Evolutionary conservation across 2,329 filamentous ascomycete genomes (phyloP).

Genomic region (Sporothrix protearum): DNA sequence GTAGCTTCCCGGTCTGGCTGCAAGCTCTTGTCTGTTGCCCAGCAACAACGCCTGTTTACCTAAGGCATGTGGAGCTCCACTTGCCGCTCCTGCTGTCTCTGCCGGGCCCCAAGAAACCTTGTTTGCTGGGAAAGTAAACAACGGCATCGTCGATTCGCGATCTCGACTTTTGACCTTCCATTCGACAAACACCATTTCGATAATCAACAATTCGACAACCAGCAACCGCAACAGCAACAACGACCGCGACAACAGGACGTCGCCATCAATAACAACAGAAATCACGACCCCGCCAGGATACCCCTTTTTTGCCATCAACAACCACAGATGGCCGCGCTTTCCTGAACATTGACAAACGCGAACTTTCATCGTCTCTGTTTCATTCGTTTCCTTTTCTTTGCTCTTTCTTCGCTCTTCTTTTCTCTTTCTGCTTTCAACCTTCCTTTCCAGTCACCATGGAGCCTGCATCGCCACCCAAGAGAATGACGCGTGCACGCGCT

Average conservation of each 20-base stretch:
- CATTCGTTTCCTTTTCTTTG: background rate
- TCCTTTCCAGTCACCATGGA: conserved; percentile 29
- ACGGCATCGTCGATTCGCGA: background rate
- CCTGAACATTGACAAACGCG: background rate
- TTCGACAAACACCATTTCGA: background rate
- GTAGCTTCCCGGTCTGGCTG: background rate
- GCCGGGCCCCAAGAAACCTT: conserved; percentile 1
- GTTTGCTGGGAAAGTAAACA: conserved; percentile 1
- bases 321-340: background rate
- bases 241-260: conserved; percentile 11
- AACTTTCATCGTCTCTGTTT: background rate
- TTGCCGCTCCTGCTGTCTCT: conserved; percentile 21
- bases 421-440: background rate
- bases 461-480: conserved; percentile 32
- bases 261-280: background rate
- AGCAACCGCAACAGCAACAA: background rate
- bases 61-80: conserved; percentile 21
- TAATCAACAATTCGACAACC: background rate
- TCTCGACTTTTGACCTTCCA: background rate
- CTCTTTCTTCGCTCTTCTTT: background rate
- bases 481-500: conserved; percentile 39
- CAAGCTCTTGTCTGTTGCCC: conserved; percentile 21
- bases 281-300: background rate
- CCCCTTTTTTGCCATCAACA: background rate
- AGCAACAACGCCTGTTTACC: conserved; percentile 25